These are phyloP conservation scores for Plenodomus lindquistii DNA, from an alignment of 2,329 filamentous ascomycete species.

Conservation along the genomic window DNA sequence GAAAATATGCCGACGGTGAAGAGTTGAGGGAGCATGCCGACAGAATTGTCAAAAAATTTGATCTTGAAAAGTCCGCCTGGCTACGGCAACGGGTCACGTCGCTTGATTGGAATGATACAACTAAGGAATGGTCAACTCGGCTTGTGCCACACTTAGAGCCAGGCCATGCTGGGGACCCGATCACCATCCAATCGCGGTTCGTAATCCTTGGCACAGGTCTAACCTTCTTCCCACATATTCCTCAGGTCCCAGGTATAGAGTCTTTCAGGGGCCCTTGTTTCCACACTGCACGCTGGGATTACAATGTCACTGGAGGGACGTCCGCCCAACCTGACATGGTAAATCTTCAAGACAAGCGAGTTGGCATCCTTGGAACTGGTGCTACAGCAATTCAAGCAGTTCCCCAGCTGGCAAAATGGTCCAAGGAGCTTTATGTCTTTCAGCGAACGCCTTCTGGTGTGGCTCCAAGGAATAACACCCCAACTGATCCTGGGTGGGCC, in stretches of 20 bases:
- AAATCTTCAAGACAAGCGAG: conserved; percentile 42
- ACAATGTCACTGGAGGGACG: conserved; percentile 28
- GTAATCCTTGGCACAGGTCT: background rate
- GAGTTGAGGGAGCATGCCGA: conserved; percentile 5
- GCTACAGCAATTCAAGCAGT: conserved; percentile 41
- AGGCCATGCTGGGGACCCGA: conserved; percentile 11
- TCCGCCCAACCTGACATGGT: conserved; percentile 24
- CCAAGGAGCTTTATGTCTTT: conserved; percentile 59
- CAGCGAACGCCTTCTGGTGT: conserved; percentile 57
- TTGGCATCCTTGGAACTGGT: conserved; percentile 42
- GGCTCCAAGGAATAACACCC: conserved; percentile 21
- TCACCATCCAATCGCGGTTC: background rate
- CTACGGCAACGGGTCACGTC: background rate
- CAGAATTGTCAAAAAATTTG: background rate
- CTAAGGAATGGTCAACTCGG: conserved; percentile 39
- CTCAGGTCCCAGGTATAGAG: background rate
- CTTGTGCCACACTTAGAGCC: conserved; percentile 43
- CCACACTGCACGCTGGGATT: conserved; percentile 35
- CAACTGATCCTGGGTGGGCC: conserved; percentile 9
- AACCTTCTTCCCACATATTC: background rate
- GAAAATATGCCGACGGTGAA: conserved; percentile 41
- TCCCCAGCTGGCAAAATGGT: conserved; percentile 50
- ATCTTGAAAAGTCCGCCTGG: too few relatives aligned
- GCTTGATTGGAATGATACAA: conserved; percentile 51
- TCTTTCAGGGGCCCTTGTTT: conserved; percentile 25